Conservation (phyloP, 2,329 filamentous ascomycete species). For the Mycosphaerelloides madeirae region DNA sequence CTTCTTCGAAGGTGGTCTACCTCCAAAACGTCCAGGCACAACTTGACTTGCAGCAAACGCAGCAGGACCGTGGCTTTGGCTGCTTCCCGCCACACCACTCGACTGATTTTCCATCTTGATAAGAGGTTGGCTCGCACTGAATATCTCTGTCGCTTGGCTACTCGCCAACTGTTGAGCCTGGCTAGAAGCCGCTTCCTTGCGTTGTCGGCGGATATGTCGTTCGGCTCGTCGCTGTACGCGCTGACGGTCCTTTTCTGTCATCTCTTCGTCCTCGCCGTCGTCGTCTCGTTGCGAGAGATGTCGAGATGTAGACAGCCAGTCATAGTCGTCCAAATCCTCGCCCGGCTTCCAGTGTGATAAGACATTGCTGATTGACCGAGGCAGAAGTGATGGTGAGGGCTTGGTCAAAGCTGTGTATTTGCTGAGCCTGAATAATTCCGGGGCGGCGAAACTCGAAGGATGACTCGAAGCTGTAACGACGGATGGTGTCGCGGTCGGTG, state of each 20-base stretch:
- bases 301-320: constrained; percentile 36
- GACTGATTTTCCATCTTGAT: constrained; percentile 11
- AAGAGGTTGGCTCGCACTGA: constrained; percentile 28
- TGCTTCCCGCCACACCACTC: constrained; percentile 15
- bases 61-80: constrained; percentile 17
- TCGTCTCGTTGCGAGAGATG: constrained; percentile 21
- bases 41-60: constrained; percentile 30
- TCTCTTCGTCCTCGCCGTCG: constrained; percentile 33
- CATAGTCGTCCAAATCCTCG: constrained; percentile 36
- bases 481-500: constrained; percentile 29
- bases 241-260: constrained; percentile 35
- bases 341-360: constrained; percentile 41
- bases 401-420: constrained; percentile 35
- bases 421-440: constrained; percentile 32
- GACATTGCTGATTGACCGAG: constrained; percentile 33
- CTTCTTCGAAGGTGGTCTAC: constrained; percentile 39
- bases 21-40: constrained; percentile 29
- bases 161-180: constrained; percentile 23
- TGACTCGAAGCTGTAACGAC: constrained; percentile 24
- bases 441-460: constrained; percentile 23
- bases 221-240: constrained; percentile 38
- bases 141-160: constrained; percentile 28
- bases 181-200: constrained; percentile 33
- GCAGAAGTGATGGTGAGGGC: constrained; percentile 20
- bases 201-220: constrained; percentile 37